phyloP scores from a whole-genome alignment of 1,139 yeast genomes.

The Magnusiomyces paraingens region DNA sequence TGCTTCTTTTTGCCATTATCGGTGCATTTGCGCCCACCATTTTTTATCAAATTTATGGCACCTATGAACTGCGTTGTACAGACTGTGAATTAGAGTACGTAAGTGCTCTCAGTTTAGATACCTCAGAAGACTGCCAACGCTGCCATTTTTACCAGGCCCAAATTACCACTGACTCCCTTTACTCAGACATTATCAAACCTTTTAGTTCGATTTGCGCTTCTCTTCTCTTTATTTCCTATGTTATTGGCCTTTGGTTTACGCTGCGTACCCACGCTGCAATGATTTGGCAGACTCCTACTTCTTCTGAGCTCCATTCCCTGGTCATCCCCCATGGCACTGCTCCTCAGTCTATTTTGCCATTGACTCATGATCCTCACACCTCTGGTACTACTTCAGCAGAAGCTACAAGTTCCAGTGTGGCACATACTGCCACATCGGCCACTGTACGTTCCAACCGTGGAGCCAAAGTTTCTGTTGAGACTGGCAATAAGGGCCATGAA shows the following conservation, averaged over 20 bases:
- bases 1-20: conserved; percentile 84
- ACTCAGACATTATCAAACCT: conserved; percentile 63
- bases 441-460: background rate
- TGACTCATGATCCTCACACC: conserved; percentile 6
- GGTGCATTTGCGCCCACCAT: conserved; percentile 93
- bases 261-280: conserved; percentile 92
- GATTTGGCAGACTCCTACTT: conserved; percentile 77
- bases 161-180: conserved; percentile 52
- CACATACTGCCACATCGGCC: background rate
- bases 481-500: conserved; percentile 6
- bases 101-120: conserved; percentile 7
- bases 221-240: conserved; percentile 74
- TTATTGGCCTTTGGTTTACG: conserved; percentile 89
- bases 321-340: conserved; percentile 7
- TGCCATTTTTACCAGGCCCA: conserved; percentile 82
- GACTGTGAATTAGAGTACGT: conserved; percentile 35
- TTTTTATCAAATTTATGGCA: conserved; percentile 84
- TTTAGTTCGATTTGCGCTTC: conserved; percentile 76
- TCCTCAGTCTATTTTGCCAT: conserved; percentile 8
- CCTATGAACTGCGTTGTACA: conserved; percentile 70
- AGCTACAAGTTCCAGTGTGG: background rate
- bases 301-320: conserved; percentile 27
- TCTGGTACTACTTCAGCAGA: conserved; percentile 2
- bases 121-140: conserved; percentile 44
- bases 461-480: conserved; percentile 6